Evolutionary conservation across 2,329 filamentous ascomycete species (phyloP).

Genomic region (Clarireedia paspali): DNA sequence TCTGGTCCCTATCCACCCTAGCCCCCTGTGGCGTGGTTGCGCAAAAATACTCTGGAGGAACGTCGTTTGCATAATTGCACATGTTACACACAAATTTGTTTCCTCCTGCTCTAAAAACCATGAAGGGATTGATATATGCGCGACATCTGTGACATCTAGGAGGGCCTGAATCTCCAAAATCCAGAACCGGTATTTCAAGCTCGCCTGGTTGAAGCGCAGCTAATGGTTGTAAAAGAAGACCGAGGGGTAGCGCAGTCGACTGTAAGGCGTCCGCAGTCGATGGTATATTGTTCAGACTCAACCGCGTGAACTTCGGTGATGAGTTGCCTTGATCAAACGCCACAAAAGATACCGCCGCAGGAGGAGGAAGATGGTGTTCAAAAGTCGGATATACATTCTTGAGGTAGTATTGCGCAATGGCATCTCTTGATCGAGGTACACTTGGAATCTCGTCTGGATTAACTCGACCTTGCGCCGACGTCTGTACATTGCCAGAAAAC

Average conservation of each 20-base stretch:
- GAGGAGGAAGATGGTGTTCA: constrained; percentile 85
- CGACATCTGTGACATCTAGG: constrained; percentile 88
- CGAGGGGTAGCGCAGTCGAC: constrained; percentile 76
- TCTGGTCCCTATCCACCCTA: constrained; percentile 78
- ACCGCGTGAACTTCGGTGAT: constrained; percentile 84
- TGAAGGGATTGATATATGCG: constrained; percentile 97
- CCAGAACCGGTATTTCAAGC: constrained; percentile 78
- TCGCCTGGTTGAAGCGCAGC: constrained; percentile 79
- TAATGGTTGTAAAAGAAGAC: constrained; percentile 81
- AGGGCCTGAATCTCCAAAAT: constrained; percentile 87
- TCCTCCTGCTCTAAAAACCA: constrained; percentile 90
- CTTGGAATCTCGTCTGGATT: constrained; percentile 91
- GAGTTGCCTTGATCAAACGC: constrained; percentile 96
- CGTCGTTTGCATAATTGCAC: constrained; percentile 95
- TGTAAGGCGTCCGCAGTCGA: constrained; percentile 70
- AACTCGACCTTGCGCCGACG: constrained; percentile 65
- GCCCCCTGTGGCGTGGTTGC: constrained; percentile 82
- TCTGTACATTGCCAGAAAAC: constrained; percentile 41
- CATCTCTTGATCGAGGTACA: constrained; percentile 76
- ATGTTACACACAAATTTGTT: constrained; percentile 98
- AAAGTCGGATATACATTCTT: constrained; percentile 90
- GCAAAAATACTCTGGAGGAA: constrained; percentile 84
- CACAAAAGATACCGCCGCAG: constrained; percentile 80
- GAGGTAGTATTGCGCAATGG: constrained; percentile 75
- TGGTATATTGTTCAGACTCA: constrained; percentile 92